A percentile compares a stretch with the other conserved stretches of the same genome.
phyloP scores from a whole-genome alignment of 495 filamentous ascomycete species.

The Penicillium odoratum region DNA sequence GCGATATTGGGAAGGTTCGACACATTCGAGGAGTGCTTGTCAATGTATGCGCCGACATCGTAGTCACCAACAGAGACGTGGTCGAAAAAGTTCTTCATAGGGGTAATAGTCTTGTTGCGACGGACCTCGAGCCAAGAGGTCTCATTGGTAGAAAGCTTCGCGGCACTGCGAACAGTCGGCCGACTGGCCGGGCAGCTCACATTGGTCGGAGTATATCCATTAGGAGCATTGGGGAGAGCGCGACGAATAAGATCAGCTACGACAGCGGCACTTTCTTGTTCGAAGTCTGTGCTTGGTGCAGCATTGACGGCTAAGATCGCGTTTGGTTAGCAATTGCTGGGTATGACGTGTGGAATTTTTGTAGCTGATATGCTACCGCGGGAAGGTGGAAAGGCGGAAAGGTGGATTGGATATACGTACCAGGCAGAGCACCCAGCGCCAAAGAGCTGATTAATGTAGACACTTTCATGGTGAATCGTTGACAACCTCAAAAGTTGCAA shows the following conservation, averaged over 20 bases:
- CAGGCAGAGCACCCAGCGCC: constrained; percentile 33
- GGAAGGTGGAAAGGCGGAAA: background rate
- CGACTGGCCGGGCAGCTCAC: constrained; percentile 44
- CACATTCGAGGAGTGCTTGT: constrained; percentile 52
- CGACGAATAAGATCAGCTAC: constrained; percentile 20
- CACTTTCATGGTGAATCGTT: constrained; percentile 26
- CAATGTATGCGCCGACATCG: constrained; percentile 71
- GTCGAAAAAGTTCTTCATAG: constrained; percentile 72
- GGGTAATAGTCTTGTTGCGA: constrained; percentile 55
- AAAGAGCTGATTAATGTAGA: constrained; percentile 20
- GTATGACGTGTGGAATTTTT: background rate
- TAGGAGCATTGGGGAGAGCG: constrained; percentile 48
- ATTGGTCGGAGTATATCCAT: constrained; percentile 45
- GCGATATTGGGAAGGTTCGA: constrained; percentile 64
- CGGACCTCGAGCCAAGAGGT: constrained; percentile 62
- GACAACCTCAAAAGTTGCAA: constrained; percentile 2
- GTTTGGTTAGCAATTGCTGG: background rate
- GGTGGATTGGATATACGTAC: constrained; percentile 19
- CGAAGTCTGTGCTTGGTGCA: constrained; percentile 9
- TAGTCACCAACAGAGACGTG: constrained; percentile 74
- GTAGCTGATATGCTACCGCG: background rate
- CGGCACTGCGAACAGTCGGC: constrained; percentile 56
- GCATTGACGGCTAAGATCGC: constrained; percentile 21
- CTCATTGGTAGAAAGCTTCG: constrained; percentile 63
- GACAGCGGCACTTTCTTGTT: constrained; percentile 9